Percentiles rank a stretch among this genome's conserved stretches.
Conservation (phyloP, 108 stramenopile species). For the Pseudonitzschia multiseries region DNA sequence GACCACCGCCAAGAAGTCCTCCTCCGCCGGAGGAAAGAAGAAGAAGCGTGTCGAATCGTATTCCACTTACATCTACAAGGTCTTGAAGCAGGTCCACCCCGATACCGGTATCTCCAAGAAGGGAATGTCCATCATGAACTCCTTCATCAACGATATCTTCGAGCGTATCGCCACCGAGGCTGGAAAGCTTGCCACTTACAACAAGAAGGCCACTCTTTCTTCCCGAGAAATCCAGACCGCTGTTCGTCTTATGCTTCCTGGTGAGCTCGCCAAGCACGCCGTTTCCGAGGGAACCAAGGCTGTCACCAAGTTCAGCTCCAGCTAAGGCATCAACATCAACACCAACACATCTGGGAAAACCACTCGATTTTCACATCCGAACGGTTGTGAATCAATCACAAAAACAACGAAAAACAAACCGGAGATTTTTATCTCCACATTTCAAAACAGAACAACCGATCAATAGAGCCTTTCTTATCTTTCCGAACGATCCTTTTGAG, state of each 20-base stretch:
- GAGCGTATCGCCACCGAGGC: conserved; percentile 90
- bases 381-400: too few species aligned
- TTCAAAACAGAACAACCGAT: neutral
- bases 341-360: neutral
- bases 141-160: conserved; percentile 93
- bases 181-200: conserved; percentile 87
- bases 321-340: neutral
- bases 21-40: conserved; percentile 34
- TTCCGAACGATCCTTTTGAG: too few species aligned
- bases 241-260: conserved; percentile 88
- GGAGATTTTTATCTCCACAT: conserved; percentile 28
- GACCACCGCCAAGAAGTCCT: conserved; percentile 8
- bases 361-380: neutral
- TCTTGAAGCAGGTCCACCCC: conserved; percentile 85
- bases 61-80: conserved; percentile 93
- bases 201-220: conserved; percentile 92
- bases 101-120: conserved; percentile 92
- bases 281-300: conserved; percentile 74
- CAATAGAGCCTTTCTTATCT: too few species aligned
- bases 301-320: conserved; percentile 17
- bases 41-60: conserved; percentile 89
- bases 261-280: conserved; percentile 94
- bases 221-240: conserved; percentile 93
- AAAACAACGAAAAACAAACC: conserved; percentile 7
- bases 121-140: conserved; percentile 94